phyloP scores from a whole-genome alignment of 345 rosid species.

The Eucalyptus pauciflora region DNA sequence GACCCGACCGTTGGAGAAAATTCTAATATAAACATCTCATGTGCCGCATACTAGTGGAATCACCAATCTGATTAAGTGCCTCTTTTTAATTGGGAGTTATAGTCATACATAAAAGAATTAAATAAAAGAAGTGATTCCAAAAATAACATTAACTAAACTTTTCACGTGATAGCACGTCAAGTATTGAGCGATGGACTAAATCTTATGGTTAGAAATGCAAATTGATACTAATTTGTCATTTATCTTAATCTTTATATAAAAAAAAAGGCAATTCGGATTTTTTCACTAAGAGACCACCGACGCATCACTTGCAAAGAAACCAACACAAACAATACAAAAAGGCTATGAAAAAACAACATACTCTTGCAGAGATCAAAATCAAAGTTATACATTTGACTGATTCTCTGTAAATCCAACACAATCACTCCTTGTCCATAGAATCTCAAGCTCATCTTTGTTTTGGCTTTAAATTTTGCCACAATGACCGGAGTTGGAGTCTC shows the following conservation, averaged over 20 bases:
- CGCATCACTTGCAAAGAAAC: accelerated
- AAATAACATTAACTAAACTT: background rate
- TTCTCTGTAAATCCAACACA: background rate
- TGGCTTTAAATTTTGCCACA: background rate
- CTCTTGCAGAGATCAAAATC: background rate
- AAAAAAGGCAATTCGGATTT: background rate
- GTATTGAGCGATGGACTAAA: background rate
- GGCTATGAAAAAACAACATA: background rate
- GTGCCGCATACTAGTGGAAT: accelerated
- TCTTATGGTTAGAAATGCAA: background rate
- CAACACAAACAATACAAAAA: accelerated
- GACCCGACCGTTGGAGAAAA: background rate
- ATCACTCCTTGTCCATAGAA: accelerated
- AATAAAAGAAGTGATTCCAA: no score
- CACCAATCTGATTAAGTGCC: background rate
- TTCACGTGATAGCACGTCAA: background rate
- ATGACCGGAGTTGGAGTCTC: background rate
- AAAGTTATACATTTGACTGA: accelerated
- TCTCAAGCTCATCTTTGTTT: background rate
- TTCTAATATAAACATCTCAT: background rate
- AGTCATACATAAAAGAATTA: background rate
- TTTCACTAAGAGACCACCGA: background rate
- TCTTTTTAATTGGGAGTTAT: background rate
- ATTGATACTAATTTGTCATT: background rate
- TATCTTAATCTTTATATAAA: background rate